These are phyloP conservation scores for Globisporangium solare DNA, from an alignment of 352 stramenopile genomes.

Conservation along the genomic window DNA sequence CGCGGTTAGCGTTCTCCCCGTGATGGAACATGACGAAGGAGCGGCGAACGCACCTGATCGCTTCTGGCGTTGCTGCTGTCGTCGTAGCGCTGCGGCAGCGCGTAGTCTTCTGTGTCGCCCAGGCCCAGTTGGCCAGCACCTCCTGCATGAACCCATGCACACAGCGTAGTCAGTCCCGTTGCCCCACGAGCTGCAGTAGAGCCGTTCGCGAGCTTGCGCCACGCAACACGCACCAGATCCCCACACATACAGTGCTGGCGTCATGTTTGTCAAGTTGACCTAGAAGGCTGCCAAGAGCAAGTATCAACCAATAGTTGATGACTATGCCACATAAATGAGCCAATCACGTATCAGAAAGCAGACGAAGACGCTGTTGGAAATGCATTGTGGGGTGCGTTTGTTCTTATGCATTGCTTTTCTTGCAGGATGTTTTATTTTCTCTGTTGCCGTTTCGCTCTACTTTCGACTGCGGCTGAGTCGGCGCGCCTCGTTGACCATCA, in stretches of 20 bases:
- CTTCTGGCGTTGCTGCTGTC: background rate
- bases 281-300: too few species aligned
- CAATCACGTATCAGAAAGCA: conserved; percentile 3
- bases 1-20: background rate
- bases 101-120: conserved; percentile 43
- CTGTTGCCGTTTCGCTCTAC: conserved; percentile 13
- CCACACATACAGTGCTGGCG: conserved; percentile 28
- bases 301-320: too few species aligned
- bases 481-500: conserved; percentile 77
- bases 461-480: conserved; percentile 41
- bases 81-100: conserved; percentile 38
- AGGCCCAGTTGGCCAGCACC: conserved; percentile 64
- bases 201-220: too few species aligned
- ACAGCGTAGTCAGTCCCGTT: background rate
- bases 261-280: too few species aligned
- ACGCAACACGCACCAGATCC: conserved; percentile 45
- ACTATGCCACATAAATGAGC: background rate
- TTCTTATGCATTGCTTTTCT: background rate
- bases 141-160: conserved; percentile 20
- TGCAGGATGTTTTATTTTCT: too few species aligned
- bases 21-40: background rate
- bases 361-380: background rate
- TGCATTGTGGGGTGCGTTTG: background rate
- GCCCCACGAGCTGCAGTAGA: too few species aligned
- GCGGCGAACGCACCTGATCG: background rate